Evolutionary conservation across 371 early-diverging fungal genomes (phyloP), one percentile per base, ranked within the genome.

Genomic region (Mucor velutinosus): DNA sequence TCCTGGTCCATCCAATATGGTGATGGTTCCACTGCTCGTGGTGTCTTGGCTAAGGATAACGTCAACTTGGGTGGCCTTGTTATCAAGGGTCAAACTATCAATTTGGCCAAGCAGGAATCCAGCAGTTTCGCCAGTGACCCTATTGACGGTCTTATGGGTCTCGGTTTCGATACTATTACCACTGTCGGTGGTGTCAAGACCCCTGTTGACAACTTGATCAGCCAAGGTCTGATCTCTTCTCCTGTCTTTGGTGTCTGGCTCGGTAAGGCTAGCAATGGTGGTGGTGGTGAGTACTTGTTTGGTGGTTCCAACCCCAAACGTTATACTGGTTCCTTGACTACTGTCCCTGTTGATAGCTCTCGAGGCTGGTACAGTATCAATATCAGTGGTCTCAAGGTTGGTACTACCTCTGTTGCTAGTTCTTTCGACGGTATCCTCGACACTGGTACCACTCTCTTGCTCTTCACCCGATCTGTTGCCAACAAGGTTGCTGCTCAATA

Each of bases 381-480:
- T 4, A 75, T 87, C 53, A 74, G 76, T 58, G 74, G 72, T 27
- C 57, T 84, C 35, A 49, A 63, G 2, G 62, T 33, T 58, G 73
- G 76, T 25, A 37, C 41, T 21, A 60, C 45, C 1, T 15, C 51
- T 33, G 35, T 64, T 15, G 3, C 64, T 39, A 60, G 73, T 7
- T 64, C 70, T 32, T 73, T 70, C 62, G 27, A 37, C 3, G 87
- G 80, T 21, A 87, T 88, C 62, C 61, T 89, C 39, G 90, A 89
- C 61, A 89, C 90, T 2, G 89, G 89, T 37, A 88, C 89, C 47
- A 88, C 87, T 7, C 73, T 89, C 27, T 75, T 89, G 68, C 74
- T 89, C 27, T 78, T 87, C 49, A 78, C 82, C 39, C 71, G 76
- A 7, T 56, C 70, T 19, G 69, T 82, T 10, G 85, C 84, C 15